Conservation (phyloP, 495 filamentous ascomycete genomes). For the Glonium stellatum region DNA sequence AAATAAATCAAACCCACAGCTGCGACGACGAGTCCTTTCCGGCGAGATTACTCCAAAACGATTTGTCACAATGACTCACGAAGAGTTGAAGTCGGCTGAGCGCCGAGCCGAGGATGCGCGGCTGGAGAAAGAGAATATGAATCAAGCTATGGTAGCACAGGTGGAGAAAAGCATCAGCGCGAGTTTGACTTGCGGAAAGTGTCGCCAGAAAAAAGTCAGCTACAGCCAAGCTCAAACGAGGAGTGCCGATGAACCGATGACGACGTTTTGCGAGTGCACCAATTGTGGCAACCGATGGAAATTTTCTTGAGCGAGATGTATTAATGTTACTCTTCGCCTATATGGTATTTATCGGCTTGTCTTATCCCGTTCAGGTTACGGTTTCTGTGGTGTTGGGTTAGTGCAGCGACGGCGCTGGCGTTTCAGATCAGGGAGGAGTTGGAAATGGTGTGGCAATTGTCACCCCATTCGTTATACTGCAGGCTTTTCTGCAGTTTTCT, state of each 20-base stretch:
- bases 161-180: conserved; percentile 81
- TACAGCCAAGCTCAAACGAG: conserved; percentile 96
- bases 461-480: neutral
- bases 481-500: neutral
- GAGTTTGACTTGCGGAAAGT: conserved; percentile 79
- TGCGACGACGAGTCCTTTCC: conserved; percentile 66
- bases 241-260: conserved; percentile 88
- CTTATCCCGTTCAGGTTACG: neutral
- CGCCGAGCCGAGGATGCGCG: conserved; percentile 58
- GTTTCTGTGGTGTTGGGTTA: neutral
- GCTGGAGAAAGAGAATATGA: conserved; percentile 85
- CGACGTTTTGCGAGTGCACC: conserved; percentile 72
- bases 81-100: conserved; percentile 73
- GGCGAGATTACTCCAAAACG: conserved; percentile 62
- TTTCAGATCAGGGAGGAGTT: neutral
- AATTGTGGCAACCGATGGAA: conserved; percentile 74
- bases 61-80: conserved; percentile 67
- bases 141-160: conserved; percentile 85
- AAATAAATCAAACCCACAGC: conserved; percentile 71
- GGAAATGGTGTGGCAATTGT: neutral
- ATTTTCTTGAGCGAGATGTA: conserved; percentile 33
- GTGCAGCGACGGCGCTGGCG: neutral
- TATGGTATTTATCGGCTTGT: neutral
- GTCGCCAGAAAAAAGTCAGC: conserved; percentile 82
- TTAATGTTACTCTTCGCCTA: neutral